Evolutionary conservation across 2,329 filamentous ascomycete species (phyloP).

Genomic region (Fusarium nematophilum): DNA sequence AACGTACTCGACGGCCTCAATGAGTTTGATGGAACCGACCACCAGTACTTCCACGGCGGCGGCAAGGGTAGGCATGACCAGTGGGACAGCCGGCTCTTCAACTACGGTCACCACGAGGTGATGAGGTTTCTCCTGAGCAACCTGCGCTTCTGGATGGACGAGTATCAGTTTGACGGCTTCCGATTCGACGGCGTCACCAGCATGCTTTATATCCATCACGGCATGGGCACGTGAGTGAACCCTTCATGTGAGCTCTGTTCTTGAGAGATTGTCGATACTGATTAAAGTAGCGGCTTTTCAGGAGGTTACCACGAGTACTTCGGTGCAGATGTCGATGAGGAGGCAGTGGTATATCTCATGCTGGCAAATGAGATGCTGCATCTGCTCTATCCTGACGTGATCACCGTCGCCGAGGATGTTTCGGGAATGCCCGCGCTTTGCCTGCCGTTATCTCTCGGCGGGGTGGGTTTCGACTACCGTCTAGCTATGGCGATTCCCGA

Average conservation of each 20-base stretch:
- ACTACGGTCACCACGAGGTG: constrained; percentile 95
- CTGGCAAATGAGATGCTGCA: constrained; percentile 97
- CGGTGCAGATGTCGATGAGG: constrained; percentile 87
- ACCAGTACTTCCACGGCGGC: constrained; percentile 95
- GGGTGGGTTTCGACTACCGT: constrained; percentile 96
- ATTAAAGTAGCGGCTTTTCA: constrained; percentile 80
- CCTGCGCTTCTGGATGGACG: constrained; percentile 98
- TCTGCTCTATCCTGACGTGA: constrained; percentile 84
- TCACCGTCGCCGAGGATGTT: constrained; percentile 96
- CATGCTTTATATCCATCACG: constrained; percentile 96
- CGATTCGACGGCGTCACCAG: constrained; percentile 98
- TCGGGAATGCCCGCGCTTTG: constrained; percentile 99
- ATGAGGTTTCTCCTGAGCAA: constrained; percentile 96
- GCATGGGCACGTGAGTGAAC: constrained; percentile 86
- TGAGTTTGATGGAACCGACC: constrained; percentile 93
- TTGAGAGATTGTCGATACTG: constrained; percentile 8
- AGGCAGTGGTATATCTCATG: constrained; percentile 95
- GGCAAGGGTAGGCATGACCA: constrained; percentile 86
- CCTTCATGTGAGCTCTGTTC: neutral
- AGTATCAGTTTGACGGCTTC: constrained; percentile 97
- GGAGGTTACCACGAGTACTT: constrained; percentile 99
- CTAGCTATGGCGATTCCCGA: constrained; percentile 98
- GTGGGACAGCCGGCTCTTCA: constrained; percentile 97
- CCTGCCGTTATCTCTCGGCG: constrained; percentile 84
- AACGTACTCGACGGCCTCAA: constrained; percentile 96